Base-by-base conservation (phyloP, 257 asterid genomes). In the Solanum microdontum region DNA sequence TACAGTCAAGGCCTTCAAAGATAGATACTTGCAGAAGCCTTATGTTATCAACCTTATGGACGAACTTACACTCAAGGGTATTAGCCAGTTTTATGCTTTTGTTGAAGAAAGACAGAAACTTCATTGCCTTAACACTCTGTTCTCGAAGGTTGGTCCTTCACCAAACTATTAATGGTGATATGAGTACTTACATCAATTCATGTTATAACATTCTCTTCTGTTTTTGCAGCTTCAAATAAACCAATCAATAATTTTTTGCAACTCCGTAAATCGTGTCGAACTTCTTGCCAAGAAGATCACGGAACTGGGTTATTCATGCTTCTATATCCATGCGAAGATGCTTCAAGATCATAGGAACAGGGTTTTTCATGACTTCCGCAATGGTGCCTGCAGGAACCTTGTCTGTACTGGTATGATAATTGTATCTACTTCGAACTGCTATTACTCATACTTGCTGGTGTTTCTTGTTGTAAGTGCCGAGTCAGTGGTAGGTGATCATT, bases 71-170 rank as follows among this genome's bases (percentile, higher is more conserved):
- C 94, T 95, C 76, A 94, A 95, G 95, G 98, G 98, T 92, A 95
- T 95, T 87, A 94, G 97, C 37, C 98, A 95, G 88, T 94, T 39
- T 87, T 95, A 95, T 92, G 98, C 97, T 60, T 95, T 95, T 92
- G 98, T 96, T 73, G 98, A 95, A 94, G 98, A 94, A 92, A 93
- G 98, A 87, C 98, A 95, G 92, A 95, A 95, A 91, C 94, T 95
- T 80, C 98, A 94, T 88, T 95, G 98, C 91, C 96, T 95, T 87
- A 94, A 94, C 91, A 93, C 98, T 21, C 96, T 95, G 68, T 95
- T 95, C 91, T 94, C 98, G 5, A 95, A 94, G 98, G 98, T 95
- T 74, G 82, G 84, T 9, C 15, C 37, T 39, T 70, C 11, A 70
- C 77, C 39, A 30, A 70, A 70, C 21, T 17, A 70, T 70, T 32